Evolutionary conservation across 2,329 filamentous ascomycete genomes (phyloP), one percentile per base, ranked within the genome.

Genomic region (Epichloe gansuensis): DNA sequence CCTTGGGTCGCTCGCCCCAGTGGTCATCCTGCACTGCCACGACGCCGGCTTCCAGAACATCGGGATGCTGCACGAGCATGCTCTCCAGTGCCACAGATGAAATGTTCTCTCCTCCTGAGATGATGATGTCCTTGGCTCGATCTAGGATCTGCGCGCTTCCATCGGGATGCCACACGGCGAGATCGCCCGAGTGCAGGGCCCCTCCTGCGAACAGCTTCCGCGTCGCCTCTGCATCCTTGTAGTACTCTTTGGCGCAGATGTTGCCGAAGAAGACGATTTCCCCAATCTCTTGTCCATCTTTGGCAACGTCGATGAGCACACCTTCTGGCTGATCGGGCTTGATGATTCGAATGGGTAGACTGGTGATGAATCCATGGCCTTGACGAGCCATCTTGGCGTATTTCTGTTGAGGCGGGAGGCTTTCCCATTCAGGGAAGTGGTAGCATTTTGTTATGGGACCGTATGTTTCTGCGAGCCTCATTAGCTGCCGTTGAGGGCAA

Each of bases 1-100:
- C 93, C 70, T 95, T 95, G 12, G 93, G 91, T n/a, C 88, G 73
- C 70, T 98, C 93, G 25, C 93, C 93, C 90, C 91, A 98, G 64
- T 94, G 87, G 39, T 82, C 83, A 66, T 97, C 90, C 0, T 84
- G 76, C 1, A 97, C 84, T 1, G 87, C 87, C 5, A 96, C 88
- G 35, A 96, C 90, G 39, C 89, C 93, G 1, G 85, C 90, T 71
- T 98, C 93, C 25, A 98, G 79, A 39, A 98, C 81, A 58, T 88
- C 82, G 0, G 90, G 89, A 65, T 98, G 93, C 47, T 88, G 84
- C 5, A 85, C 85, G 1, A 98, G 77, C 82, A 95, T 88, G 54
- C 84, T 81, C 69, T 98, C 93, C 3, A 98, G 77, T 0, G 93
- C 89, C 1, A 98, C 85, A 0, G 87, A 94, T 3, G 88, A 95